Conservation (phyloP, 2,329 filamentous ascomycete genomes). For the Cryphonectria carpinicola region DNA sequence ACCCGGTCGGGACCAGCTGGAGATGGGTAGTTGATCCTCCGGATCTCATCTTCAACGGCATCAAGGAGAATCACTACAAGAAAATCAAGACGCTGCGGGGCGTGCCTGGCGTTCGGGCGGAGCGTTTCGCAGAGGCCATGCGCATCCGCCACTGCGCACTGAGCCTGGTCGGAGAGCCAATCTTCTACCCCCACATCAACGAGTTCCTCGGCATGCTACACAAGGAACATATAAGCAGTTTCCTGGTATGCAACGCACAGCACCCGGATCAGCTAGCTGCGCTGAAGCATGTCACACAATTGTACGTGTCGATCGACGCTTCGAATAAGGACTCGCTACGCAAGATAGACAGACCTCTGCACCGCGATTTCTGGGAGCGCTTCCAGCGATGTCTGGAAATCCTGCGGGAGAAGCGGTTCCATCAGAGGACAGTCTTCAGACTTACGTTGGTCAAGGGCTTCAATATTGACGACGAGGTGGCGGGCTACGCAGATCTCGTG, state of each 20-base stretch:
- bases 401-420: slow-evolving; percentile 77
- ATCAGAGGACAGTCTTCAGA: slow-evolving; percentile 91
- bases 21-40: slow-evolving; percentile 94
- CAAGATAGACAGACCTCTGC: slow-evolving; percentile 87
- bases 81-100: slow-evolving; percentile 98
- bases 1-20: slow-evolving; percentile 96
- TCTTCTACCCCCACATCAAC: slow-evolving; percentile 98
- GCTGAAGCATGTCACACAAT: slow-evolving; percentile 84
- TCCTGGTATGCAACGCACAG: slow-evolving; percentile 96
- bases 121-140: slow-evolving; percentile 92
- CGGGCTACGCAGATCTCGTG: slow-evolving; percentile 88
- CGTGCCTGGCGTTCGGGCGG: slow-evolving; percentile 87
- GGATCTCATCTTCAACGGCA: slow-evolving; percentile 85
- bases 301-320: slow-evolving; percentile 96
- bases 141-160: slow-evolving; percentile 91
- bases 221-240: slow-evolving; percentile 84
- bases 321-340: slow-evolving; percentile 86
- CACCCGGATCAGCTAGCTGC: slow-evolving; percentile 88
- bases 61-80: slow-evolving; percentile 90
- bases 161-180: slow-evolving; percentile 93
- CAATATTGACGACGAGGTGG: slow-evolving; percentile 92
- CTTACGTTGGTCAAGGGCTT: slow-evolving; percentile 97
- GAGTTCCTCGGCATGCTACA: slow-evolving; percentile 86
- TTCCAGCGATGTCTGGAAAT: slow-evolving; percentile 93
- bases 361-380: slow-evolving; percentile 96